phyloP scores from a whole-genome alignment of 1,139 yeast species.

The Candida freyschussii region DNA sequence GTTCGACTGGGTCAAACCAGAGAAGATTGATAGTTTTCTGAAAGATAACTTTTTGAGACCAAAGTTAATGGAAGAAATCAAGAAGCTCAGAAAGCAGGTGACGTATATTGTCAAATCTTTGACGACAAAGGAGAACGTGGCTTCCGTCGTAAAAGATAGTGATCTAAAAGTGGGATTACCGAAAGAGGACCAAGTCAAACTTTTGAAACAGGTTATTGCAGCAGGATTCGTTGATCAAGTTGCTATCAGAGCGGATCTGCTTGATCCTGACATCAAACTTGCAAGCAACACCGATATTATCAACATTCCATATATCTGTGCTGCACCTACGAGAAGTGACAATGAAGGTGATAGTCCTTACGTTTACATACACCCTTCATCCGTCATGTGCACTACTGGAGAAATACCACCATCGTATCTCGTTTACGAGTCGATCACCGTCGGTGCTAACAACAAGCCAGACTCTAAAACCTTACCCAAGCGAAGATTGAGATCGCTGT shows the following conservation, averaged over 20 bases:
- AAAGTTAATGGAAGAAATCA: constrained; percentile 79
- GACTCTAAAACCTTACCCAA: constrained; percentile 35
- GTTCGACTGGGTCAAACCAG: constrained; percentile 63
- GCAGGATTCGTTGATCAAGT: constrained; percentile 92
- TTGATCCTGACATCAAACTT: constrained; percentile 57
- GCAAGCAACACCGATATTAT: constrained; percentile 56
- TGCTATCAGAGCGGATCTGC: constrained; percentile 75
- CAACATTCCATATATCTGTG: constrained; percentile 69
- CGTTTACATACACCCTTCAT: constrained; percentile 74
- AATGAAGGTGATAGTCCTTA: constrained; percentile 44
- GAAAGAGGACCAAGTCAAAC: constrained; percentile 57
- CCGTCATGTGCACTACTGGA: constrained; percentile 54
- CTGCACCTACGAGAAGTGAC: constrained; percentile 46
- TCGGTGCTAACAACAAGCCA: constrained; percentile 37
- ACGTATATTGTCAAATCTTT: constrained; percentile 65
- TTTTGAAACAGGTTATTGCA: constrained; percentile 86
- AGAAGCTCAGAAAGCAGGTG: constrained; percentile 75
- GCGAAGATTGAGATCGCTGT: constrained; percentile 70
- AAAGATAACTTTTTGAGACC: constrained; percentile 55
- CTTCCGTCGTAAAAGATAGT: constrained; percentile 42
- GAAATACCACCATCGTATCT: constrained; percentile 70
- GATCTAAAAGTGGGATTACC: constrained; percentile 68
- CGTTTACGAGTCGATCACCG: constrained; percentile 61
- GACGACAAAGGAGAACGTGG: constrained; percentile 54
- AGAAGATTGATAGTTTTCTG: constrained; percentile 44